Evolutionary conservation across 805 yeast genomes (phyloP).

Genomic region (Candida stauntonica): DNA sequence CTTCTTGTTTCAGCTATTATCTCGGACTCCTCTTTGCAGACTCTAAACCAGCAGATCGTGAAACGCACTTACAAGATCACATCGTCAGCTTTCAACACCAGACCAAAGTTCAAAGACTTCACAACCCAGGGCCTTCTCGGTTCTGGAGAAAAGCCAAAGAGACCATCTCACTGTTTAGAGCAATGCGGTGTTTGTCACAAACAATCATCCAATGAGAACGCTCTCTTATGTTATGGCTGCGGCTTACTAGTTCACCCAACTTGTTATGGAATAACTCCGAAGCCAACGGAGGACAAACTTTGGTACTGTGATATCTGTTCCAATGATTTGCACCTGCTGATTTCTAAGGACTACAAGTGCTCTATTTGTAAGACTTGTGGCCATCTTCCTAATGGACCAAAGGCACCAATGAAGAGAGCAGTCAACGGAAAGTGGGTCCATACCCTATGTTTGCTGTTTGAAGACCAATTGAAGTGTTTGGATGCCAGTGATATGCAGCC

Average conservation of each 20-base stretch:
- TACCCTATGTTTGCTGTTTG: conserved; percentile 61
- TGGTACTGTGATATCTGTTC: conserved; percentile 82
- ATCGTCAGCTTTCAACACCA: conserved; percentile 15
- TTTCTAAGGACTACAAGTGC: conserved; percentile 57
- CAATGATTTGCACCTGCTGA: conserved; percentile 59
- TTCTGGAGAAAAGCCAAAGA: neutral
- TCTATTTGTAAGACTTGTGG: conserved; percentile 42
- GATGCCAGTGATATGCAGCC: conserved; percentile 43
- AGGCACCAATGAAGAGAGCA: conserved; percentile 67
- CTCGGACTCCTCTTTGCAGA: conserved; percentile 1
- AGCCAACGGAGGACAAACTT: conserved; percentile 14
- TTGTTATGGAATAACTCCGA: conserved; percentile 55
- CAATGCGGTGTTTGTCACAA: conserved; percentile 57
- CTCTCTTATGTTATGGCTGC: conserved; percentile 59
- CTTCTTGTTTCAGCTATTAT: conserved; percentile 8
- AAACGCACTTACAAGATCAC: conserved; percentile 18
- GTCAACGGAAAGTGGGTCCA: conserved; percentile 73
- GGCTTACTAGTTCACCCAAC: conserved; percentile 63
- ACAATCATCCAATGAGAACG: conserved; percentile 32
- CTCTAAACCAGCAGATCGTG: conserved; percentile 11
- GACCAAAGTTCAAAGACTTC: conserved; percentile 18
- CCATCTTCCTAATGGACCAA: conserved; percentile 12
- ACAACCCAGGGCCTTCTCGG: conserved; percentile 15
- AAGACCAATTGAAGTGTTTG: conserved; percentile 41
- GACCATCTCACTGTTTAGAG: neutral